Conservation (phyloP, 192 early-diverging fungal genomes). For the Rhizophagus clarus region DNA sequence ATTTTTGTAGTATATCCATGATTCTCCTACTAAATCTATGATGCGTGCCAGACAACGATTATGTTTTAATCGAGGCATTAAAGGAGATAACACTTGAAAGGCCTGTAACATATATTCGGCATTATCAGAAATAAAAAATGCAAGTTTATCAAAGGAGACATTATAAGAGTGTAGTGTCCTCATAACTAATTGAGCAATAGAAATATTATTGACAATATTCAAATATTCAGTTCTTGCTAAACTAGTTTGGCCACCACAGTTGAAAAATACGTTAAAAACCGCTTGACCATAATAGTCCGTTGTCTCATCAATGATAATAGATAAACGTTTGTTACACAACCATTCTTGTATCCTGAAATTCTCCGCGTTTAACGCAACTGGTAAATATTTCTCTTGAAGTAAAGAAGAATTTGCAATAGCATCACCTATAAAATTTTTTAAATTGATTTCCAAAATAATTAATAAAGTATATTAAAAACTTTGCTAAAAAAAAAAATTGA, state of each 20-base stretch:
- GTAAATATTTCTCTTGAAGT: neutral
- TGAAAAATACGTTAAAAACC: conserved; percentile 7
- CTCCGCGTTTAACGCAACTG: neutral
- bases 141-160: neutral
- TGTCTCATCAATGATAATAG: conserved; percentile 6
- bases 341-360: neutral
- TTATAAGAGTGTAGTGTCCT: neutral
- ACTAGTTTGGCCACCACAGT: neutral
- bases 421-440: neutral
- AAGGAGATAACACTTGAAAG: conserved; percentile 3
- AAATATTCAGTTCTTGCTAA: neutral
- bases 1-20: neutral
- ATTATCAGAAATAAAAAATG: conserved; percentile 17
- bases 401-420: neutral
- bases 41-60: conserved; percentile 2
- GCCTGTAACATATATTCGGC: neutral
- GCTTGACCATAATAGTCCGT: neutral
- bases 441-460: neutral
- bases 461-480: neutral
- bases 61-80: conserved; percentile 8
- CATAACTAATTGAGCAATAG: neutral
- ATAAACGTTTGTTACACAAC: neutral
- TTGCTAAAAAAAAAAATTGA: neutral
- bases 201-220: neutral
- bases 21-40: neutral